Evolutionary conservation across 1,139 yeast species (phyloP), one percentile per base, ranked within the genome.

Genomic region (Taphrina betulina): DNA sequence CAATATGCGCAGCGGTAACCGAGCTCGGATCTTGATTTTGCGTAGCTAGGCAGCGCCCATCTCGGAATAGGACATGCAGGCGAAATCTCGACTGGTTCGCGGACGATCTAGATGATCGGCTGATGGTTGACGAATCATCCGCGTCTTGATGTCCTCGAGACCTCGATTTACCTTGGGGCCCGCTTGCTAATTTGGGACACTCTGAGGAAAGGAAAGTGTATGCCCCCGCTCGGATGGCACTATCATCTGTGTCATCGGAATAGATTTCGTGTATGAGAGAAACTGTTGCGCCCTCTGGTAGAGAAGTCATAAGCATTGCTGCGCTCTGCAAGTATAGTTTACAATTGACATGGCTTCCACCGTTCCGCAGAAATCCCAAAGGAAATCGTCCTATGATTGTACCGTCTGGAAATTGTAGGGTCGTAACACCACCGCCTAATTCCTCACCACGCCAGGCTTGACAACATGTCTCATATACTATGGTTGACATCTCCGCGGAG

Each of bases 371-470:
- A 26, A 7, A 26, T 26, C 31, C 31, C 10, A 26, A 7, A 26
- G 31, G 31, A 12, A 26, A 26, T 4, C 22, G 40, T 3, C 40
- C 40, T 16, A 36, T 4, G 12, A 36, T 8, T 36, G 40, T 36
- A 3, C 40, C 40, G 12, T 36, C 40, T 14, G 5, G 22, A 4
- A 36, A 16, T 8, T 16, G 5, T 3, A 36, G 4, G 22, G 40
- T 10, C 4, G 23, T 19, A 19, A 19, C 23, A 5, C 40, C 40
- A 5, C 40, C 40, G 22, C 40, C 40, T 3, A 36, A 12, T 19
- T 10, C 40, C 4, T 16, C 40, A 36, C 40, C 40, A 14, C 40
- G 20, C 40, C 40, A 36, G 12, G 40, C 40, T 36, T 36, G 40
- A 19, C 40, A 36, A 16, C 40, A 36, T 3, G 40, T 36, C 19